Conservation (phyloP, 176 grass and related monocot genomes). For the Bothriochloa decipiens region DNA sequence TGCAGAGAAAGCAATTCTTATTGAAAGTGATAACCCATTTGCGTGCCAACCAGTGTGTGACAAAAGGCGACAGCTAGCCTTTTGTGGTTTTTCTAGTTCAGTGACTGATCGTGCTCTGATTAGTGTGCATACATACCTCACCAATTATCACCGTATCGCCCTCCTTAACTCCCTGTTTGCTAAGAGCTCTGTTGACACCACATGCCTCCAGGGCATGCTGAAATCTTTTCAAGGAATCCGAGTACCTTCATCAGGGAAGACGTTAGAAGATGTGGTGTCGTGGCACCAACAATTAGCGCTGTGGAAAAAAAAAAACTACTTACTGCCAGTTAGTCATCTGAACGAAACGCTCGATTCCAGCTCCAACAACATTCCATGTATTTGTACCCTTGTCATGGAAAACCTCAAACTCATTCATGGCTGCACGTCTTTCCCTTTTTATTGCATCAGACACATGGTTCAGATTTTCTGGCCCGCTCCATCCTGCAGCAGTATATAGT, state of each 20-base stretch:
- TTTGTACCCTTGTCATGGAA: slow-evolving; percentile 70
- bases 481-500: slow-evolving; percentile 59
- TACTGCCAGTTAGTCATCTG: slow-evolving; percentile 99
- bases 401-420: slow-evolving; percentile 95
- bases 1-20: neutral
- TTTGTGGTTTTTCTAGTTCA: neutral
- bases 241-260: slow-evolving; percentile 60
- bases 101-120: neutral
- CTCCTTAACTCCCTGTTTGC: slow-evolving; percentile 85
- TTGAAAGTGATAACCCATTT: neutral
- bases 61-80: neutral
- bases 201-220: slow-evolving; percentile 88
- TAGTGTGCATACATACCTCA: slow-evolving; percentile 59
- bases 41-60: neutral
- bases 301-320: slow-evolving; percentile 23
- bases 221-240: slow-evolving; percentile 87
- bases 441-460: slow-evolving; percentile 92
- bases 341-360: slow-evolving; percentile 91
- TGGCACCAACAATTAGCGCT: neutral
- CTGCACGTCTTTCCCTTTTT: slow-evolving; percentile 71
- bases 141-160: slow-evolving; percentile 80
- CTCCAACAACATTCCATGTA: slow-evolving; percentile 83
- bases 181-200: slow-evolving; percentile 80
- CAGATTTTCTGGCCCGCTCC: slow-evolving; percentile 64
- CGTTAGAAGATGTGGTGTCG: neutral